These are phyloP conservation scores for Isatis lusitanica DNA, from an alignment of 441 rosid species.

Conservation along the genomic window DNA sequence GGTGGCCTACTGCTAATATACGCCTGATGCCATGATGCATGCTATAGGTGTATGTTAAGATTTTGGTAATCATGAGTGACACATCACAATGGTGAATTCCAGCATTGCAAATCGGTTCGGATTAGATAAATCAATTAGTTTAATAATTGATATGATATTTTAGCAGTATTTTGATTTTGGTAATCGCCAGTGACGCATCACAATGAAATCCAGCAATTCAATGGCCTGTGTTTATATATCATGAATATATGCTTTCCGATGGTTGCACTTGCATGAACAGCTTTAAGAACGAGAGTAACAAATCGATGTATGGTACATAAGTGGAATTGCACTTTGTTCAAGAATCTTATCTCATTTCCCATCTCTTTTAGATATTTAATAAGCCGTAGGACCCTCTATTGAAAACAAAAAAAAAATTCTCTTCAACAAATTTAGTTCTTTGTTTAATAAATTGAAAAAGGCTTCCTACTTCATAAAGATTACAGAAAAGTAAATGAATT, in stretches of 20 bases:
- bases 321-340: slow-evolving; percentile 34
- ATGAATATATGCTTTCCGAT: background rate
- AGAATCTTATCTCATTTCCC: slow-evolving; percentile 30
- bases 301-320: slow-evolving; percentile 9
- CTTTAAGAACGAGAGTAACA: slow-evolving; percentile 9
- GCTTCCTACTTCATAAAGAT: background rate
- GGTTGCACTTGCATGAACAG: background rate
- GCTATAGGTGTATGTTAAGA: slow-evolving; percentile 19
- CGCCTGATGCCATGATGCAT: slow-evolving; percentile 9
- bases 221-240: background rate
- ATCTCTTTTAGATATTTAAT: slow-evolving; percentile 15
- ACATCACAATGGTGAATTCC: slow-evolving; percentile 23
- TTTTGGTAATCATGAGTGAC: slow-evolving; percentile 24
- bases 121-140: slow-evolving; percentile 2
- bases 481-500: background rate
- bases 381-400: slow-evolving; percentile 9
- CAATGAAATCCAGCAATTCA: background rate
- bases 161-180: slow-evolving; percentile 9
- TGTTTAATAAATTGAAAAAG: background rate
- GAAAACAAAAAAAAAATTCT: no score
- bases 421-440: no score
- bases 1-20: no score
- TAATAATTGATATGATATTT: background rate
- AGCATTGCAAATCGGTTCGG: slow-evolving; percentile 8
- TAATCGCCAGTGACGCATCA: background rate